A percentile compares a stretch with the other conserved stretches of the same genome.
phyloP scores from a whole-genome alignment of 169 alveolate genomes.

The Eimeria sp. region DNA sequence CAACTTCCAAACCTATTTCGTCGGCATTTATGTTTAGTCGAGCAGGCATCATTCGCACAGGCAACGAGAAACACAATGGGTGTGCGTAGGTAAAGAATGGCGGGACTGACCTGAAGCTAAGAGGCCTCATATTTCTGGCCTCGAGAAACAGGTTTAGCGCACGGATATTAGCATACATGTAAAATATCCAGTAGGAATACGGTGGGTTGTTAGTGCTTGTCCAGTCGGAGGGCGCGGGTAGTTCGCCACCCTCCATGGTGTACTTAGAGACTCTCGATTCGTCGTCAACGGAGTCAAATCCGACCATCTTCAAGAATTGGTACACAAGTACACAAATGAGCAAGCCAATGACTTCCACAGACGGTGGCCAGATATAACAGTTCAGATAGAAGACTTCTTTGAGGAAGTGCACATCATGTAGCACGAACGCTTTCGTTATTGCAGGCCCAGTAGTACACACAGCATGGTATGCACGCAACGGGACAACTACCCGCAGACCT shows the following conservation, averaged over 20 bases:
- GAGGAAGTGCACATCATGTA: neutral
- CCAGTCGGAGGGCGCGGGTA: constrained; percentile 92
- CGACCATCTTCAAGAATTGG: constrained; percentile 69
- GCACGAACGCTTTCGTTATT: neutral
- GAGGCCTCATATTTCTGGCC: constrained; percentile 91
- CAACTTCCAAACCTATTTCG: neutral
- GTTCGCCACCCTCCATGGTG: constrained; percentile 92
- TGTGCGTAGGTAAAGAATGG: neutral
- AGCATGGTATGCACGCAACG: too few relatives aligned
- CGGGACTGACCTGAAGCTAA: constrained; percentile 88
- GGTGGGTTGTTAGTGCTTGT: constrained; percentile 93
- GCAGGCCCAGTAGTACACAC: neutral
- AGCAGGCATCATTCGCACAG: neutral
- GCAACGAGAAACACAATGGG: neutral
- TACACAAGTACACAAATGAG: constrained; percentile 65
- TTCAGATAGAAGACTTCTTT: neutral
- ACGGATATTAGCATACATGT: constrained; percentile 94
- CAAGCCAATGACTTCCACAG: neutral
- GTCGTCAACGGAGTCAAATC: constrained; percentile 86
- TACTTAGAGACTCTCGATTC: constrained; percentile 85
- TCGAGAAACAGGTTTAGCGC: constrained; percentile 92
- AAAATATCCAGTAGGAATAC: constrained; percentile 95
- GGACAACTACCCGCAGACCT: neutral
- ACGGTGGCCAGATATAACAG: neutral
- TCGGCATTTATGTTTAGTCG: neutral